Conservation (phyloP, 768 basidiomycete genomes). For the Tubosaeta sp. region DNA sequence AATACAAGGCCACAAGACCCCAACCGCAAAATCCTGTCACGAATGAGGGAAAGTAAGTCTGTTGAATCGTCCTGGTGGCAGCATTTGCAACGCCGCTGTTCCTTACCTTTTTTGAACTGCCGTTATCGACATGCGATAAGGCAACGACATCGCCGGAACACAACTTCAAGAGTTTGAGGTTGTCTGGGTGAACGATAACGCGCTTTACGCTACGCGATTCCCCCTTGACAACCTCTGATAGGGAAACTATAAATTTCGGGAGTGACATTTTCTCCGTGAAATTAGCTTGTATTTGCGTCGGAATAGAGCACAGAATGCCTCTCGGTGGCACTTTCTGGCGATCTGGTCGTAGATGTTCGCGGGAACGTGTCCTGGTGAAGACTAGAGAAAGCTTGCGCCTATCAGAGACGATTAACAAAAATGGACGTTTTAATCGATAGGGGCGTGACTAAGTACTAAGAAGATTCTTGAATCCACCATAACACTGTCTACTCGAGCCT, state of each 20-base stretch:
- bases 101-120: conserved; percentile 33
- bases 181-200: conserved; percentile 58
- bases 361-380: not conserved
- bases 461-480: too few species aligned
- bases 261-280: conserved; percentile 14
- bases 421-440: not conserved
- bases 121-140: conserved; percentile 41
- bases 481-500: too few species aligned
- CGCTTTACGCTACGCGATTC: conserved; percentile 55
- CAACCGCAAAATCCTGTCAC: conserved; percentile 58
- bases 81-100: conserved; percentile 10
- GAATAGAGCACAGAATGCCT: not conserved
- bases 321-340: not conserved
- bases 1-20: conserved; percentile 71
- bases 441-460: too few species aligned
- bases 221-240: conserved; percentile 33
- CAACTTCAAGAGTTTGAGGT: conserved; percentile 55
- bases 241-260: conserved; percentile 36
- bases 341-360: not conserved
- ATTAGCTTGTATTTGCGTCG: not conserved
- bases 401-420: not conserved
- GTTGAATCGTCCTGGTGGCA: conserved; percentile 5
- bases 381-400: not conserved
- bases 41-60: conserved; percentile 13
- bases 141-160: conserved; percentile 68